Base-by-base conservation (phyloP, 176 grass and related monocot species). In the Bromus sterilis region DNA sequence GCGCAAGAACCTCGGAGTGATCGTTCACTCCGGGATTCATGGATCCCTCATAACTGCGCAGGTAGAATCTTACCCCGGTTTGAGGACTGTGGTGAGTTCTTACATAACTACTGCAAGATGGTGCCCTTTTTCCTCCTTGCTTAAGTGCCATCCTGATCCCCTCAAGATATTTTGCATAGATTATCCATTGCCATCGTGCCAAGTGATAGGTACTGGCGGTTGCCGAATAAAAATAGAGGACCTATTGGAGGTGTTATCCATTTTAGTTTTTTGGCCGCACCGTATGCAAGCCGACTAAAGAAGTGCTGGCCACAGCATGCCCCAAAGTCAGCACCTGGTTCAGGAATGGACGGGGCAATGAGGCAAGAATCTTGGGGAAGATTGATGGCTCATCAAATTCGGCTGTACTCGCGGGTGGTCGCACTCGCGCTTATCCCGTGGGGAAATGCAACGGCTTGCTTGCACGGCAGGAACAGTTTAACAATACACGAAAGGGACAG, bases 381-480 rank as follows among this genome's bases (percentile, higher is more conserved):
- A 80, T 76, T 57, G 35, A n/a, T n/a, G 35, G 35, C n/a, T n/a
- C n/a, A n/a, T n/a, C 35, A 36, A 36, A 36, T 36, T 36, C 35
- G 4, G 35, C 35, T 36, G 5, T 36, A 36, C 4, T 36, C 35
- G 35, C n/a, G n/a, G n/a, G n/a, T n/a, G n/a, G 67, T 80, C 6
- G 16, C 65, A 31, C 73, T 66, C 66, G 59, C 33, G 9, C 74
- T 78, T 82, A 73, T 89, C 83, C 65, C 28, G 51, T 86, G 64
- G 66, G 66, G 78, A 15, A 20, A 35, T 21, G 16, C 21, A 71
- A 30, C 37, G 23, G 43, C 43, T 89, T 89, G 64, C 88, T 82
- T 89, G 83, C 78, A 89, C 88, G 88, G n/a, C 78, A 78, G 74
- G 28, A 82, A 8, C 72, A 65, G 20, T 83, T 83, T 20, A 43